Percentiles rank a stretch among this genome's conserved stretches.
Conservation (phyloP, 352 stramenopile species). For the Phytopythium oedochilum region DNA sequence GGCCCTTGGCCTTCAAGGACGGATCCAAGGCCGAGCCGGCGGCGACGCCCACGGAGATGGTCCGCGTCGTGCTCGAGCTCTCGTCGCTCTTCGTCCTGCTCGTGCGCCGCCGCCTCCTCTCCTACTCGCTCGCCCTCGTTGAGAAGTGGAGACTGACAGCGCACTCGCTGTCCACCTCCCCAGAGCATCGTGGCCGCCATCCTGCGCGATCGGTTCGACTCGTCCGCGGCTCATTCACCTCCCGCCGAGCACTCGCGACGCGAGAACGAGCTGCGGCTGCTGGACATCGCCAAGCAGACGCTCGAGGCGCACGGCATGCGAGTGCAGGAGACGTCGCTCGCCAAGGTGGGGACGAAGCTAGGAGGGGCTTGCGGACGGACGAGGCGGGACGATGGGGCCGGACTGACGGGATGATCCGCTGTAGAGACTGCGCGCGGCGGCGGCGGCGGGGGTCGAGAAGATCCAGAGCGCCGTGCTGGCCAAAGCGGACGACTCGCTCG, state of each 20-base stretch:
- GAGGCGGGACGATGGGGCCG: too few relatives aligned
- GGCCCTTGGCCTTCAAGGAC: not conserved
- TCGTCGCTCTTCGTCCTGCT: constrained; percentile 38
- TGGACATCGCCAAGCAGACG: constrained; percentile 52
- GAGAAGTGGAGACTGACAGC: not conserved
- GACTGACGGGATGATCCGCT: too few relatives aligned
- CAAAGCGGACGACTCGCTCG: constrained; percentile 28
- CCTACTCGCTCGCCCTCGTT: not conserved
- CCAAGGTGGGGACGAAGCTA: constrained; percentile 20
- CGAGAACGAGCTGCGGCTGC: constrained; percentile 31
- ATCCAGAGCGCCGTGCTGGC: constrained; percentile 33
- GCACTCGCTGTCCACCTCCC: not conserved
- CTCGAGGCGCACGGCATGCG: constrained; percentile 43
- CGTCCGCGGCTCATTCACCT: constrained; percentile 1
- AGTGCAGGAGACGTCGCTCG: constrained; percentile 32
- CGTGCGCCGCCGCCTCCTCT: constrained; percentile 10
- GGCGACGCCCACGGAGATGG: constrained; percentile 12
- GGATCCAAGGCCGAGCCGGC: not conserved
- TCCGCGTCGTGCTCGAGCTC: constrained; percentile 33
- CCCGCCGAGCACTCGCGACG: constrained; percentile 10
- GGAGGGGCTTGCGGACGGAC: too few relatives aligned
- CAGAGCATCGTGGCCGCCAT: constrained; percentile 60
- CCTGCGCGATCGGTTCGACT: constrained; percentile 58
- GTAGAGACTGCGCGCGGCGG: constrained; percentile 43
- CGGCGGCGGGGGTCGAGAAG: constrained; percentile 31